These are phyloP conservation scores for Fagopyrum esculentum DNA, from an alignment of 148 eudicot species.

Conservation along the genomic window DNA sequence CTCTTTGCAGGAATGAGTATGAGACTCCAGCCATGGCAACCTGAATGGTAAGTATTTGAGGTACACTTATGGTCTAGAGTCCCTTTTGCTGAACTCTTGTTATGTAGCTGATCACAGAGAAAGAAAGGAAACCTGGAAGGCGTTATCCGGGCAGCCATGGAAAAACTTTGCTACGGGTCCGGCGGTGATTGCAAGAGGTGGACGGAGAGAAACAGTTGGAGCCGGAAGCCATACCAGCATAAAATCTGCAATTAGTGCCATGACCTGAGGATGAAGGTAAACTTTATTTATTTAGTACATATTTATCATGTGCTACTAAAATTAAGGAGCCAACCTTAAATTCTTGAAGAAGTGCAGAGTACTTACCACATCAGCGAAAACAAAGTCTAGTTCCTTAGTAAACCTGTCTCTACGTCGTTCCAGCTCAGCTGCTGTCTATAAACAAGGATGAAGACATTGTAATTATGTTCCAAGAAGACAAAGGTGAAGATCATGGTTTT, in stretches of 20 bases:
- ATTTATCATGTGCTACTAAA: neutral
- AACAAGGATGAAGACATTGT: neutral
- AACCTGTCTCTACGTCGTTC: conserved; percentile 72
- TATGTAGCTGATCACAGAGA: neutral
- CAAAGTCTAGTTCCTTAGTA: conserved; percentile 82
- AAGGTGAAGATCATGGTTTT: neutral
- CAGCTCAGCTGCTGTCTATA: conserved; percentile 75
- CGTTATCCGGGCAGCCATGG: conserved; percentile 84
- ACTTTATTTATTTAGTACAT: neutral
- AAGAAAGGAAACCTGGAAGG: conserved; percentile 58
- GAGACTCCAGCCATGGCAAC: conserved; percentile 78
- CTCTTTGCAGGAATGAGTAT: conserved; percentile 65
- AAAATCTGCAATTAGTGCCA: conserved; percentile 97
- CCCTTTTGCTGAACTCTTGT: no score
- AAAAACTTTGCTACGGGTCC: conserved; percentile 65
- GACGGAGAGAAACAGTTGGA: conserved; percentile 78
- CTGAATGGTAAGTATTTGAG: conserved; percentile 24
- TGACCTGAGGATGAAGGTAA: conserved; percentile 48
- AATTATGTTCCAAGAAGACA: neutral
- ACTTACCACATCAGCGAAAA: conserved; percentile 86
- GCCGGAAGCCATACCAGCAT: conserved; percentile 98
- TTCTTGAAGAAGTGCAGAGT: neutral
- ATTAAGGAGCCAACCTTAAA: neutral
- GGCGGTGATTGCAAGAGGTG: conserved; percentile 54
- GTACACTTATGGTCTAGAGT: neutral